phyloP scores from a whole-genome alignment of 2,329 filamentous ascomycete species.

The Pleurostoma richardsiae region DNA sequence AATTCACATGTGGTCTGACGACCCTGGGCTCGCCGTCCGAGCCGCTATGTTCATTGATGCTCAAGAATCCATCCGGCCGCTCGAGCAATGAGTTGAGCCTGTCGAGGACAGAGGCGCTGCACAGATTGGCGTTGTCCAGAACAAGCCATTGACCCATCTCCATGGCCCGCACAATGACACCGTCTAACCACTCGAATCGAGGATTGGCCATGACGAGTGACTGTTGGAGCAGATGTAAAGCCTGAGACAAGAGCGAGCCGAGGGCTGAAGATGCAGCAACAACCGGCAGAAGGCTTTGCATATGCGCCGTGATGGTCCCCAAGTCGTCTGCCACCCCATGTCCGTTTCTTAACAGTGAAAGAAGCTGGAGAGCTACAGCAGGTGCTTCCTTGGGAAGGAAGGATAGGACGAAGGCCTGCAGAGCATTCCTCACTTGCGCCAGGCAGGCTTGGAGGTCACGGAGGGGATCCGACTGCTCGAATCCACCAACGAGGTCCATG shows the following conservation, averaged over 20 bases:
- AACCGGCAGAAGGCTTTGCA: conserved; percentile 32
- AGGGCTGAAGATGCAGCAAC: conserved; percentile 41
- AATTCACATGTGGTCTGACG: conserved; percentile 77
- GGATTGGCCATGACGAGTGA: conserved; percentile 62
- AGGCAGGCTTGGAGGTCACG: conserved; percentile 63
- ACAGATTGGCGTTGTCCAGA: conserved; percentile 95
- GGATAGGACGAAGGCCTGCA: conserved; percentile 44
- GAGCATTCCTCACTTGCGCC: conserved; percentile 25
- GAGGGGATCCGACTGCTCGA: conserved; percentile 85
- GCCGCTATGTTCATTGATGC: conserved; percentile 89
- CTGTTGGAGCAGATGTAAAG: conserved; percentile 43
- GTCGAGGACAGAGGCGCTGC: conserved; percentile 90
- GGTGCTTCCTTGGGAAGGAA: conserved; percentile 42
- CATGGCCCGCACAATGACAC: conserved; percentile 82
- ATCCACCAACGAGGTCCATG: conserved; percentile 94
- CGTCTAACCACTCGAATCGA: conserved; percentile 94
- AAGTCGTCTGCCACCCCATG: conserved; percentile 16
- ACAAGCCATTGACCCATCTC: conserved; percentile 87
- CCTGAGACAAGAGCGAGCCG: conserved; percentile 38
- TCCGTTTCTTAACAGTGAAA: neutral
- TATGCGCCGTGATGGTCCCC: conserved; percentile 27
- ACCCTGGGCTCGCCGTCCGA: conserved; percentile 75
- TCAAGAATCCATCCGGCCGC: conserved; percentile 72
- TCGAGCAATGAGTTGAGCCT: conserved; percentile 92
- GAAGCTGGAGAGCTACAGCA: conserved; percentile 24